Percentiles rank a stretch among this genome's conserved stretches.
Evolutionary conservation across 225 moss, liverwort and hornwort species (phyloP).

Genomic region (Thuidium tamariscinum): DNA sequence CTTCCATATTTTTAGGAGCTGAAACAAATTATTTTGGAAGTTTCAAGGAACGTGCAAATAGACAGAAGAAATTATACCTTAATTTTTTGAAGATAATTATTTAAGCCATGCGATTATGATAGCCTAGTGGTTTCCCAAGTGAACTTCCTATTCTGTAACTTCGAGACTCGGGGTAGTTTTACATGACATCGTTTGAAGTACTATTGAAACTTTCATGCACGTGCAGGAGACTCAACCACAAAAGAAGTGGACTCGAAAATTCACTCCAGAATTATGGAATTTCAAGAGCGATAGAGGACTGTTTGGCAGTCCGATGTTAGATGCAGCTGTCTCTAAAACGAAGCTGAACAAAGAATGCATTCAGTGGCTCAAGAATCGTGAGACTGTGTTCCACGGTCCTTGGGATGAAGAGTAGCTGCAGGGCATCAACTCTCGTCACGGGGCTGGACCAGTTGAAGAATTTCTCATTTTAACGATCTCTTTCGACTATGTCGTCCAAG

Average conservation of each 20-base stretch:
- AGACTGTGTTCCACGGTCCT: constrained; percentile 76
- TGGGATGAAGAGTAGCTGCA: constrained; percentile 69
- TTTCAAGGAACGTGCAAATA: background rate
- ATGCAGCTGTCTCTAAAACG: constrained; percentile 66
- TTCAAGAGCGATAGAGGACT: constrained; percentile 85
- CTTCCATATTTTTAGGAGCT: no score
- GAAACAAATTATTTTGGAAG: background rate
- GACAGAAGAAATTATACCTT: background rate
- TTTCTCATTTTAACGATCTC: constrained; percentile 21
- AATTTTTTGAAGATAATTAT: background rate
- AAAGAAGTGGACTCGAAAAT: constrained; percentile 88
- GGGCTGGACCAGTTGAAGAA: constrained; percentile 7
- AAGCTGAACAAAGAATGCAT: constrained; percentile 65
- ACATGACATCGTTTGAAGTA: background rate
- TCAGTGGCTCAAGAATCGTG: constrained; percentile 80
- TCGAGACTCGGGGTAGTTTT: background rate
- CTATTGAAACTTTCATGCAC: background rate
- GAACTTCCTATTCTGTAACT: background rate
- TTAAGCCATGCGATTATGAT: background rate
- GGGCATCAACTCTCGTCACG: background rate
- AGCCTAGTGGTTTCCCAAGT: background rate
- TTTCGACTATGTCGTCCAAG: constrained; percentile 4
- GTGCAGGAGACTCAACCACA: constrained; percentile 77
- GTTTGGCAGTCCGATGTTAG: constrained; percentile 97
- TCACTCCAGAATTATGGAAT: constrained; percentile 77